Percentiles rank a stretch among this genome's conserved stretches.
Evolutionary conservation across 2,329 filamentous ascomycete genomes (phyloP).

Genomic region (Colletotrichum scovillei): DNA sequence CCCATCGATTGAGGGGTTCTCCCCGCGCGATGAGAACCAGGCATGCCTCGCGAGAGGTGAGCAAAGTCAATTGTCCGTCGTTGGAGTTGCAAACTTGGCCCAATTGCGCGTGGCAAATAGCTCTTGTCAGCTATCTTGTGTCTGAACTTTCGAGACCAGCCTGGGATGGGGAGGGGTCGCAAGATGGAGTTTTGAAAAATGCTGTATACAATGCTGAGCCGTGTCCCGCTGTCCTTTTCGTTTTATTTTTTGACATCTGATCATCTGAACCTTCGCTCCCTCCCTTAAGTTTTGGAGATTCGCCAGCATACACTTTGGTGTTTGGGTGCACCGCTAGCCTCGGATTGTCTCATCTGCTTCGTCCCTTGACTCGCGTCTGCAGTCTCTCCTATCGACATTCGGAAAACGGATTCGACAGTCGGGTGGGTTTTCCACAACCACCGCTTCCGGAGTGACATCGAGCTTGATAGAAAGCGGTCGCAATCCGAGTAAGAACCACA

Average conservation of each 20-base stretch:
- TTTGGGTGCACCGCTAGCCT: slow-evolving; percentile 6
- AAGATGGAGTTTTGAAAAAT: slow-evolving; percentile 15
- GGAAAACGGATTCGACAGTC: background rate
- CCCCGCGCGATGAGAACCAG: slow-evolving; percentile 24
- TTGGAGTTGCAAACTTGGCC: slow-evolving; percentile 10
- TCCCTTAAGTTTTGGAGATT: background rate
- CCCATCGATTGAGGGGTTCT: slow-evolving; percentile 29
- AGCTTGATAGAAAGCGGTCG: background rate
- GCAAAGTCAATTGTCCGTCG: slow-evolving; percentile 15
- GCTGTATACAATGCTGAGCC: slow-evolving; percentile 21
- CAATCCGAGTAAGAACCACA: background rate
- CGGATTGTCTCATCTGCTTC: slow-evolving; percentile 18
- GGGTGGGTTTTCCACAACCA: background rate
- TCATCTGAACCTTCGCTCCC: slow-evolving; percentile 27
- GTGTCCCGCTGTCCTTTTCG: slow-evolving; percentile 7
- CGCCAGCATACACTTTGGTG: background rate
- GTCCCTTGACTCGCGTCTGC: slow-evolving; percentile 19
- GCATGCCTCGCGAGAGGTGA: slow-evolving; percentile 14
- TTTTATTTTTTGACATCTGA: background rate
- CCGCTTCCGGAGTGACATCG: background rate
- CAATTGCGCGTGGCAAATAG: slow-evolving; percentile 28
- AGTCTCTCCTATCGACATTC: background rate
- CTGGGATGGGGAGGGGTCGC: slow-evolving; percentile 12
- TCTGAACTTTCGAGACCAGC: slow-evolving; percentile 15
- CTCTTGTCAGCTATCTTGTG: slow-evolving; percentile 31